A percentile compares a stretch with the other conserved stretches of the same genome.
phyloP scores from a whole-genome alignment of 331 rosid genomes.

The Malus hybrid region DNA sequence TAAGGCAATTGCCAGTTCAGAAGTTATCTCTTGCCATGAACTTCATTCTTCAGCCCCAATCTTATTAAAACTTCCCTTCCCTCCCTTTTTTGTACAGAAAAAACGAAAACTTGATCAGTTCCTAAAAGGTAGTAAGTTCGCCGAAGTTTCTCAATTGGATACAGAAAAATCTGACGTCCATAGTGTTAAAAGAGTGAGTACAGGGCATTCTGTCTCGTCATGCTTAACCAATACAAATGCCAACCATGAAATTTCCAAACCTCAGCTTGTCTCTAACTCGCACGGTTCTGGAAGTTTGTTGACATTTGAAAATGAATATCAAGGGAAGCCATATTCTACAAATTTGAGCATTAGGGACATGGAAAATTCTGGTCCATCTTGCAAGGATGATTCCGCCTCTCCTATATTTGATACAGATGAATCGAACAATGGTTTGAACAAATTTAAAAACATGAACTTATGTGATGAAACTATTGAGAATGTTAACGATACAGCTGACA shows the following conservation, averaged over 20 bases:
- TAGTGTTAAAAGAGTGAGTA: background rate
- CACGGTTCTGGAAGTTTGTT: conserved; percentile 1
- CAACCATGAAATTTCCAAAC: background rate
- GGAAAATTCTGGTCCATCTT: background rate
- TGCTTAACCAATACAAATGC: background rate
- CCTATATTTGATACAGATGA: background rate
- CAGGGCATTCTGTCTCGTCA: background rate
- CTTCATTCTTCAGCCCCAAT: background rate
- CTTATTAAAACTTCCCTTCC: background rate
- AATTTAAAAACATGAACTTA: background rate
- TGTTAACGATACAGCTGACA: background rate
- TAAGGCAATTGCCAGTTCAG: background rate
- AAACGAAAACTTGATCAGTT: conserved; percentile 15
- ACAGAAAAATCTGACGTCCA: background rate
- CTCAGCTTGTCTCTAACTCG: background rate
- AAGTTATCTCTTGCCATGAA: background rate
- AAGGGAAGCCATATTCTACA: background rate
- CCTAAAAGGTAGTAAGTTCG: conserved; percentile 1
- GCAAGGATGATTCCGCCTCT: background rate
- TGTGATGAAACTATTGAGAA: background rate
- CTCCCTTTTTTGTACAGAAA: conserved; percentile 10
- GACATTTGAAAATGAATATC: background rate
- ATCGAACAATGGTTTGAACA: background rate
- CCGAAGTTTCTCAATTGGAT: background rate
- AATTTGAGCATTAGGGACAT: background rate